Evolutionary conservation across 2,329 filamentous ascomycete genomes (phyloP).

Genomic region (Xylariaceae sp.): DNA sequence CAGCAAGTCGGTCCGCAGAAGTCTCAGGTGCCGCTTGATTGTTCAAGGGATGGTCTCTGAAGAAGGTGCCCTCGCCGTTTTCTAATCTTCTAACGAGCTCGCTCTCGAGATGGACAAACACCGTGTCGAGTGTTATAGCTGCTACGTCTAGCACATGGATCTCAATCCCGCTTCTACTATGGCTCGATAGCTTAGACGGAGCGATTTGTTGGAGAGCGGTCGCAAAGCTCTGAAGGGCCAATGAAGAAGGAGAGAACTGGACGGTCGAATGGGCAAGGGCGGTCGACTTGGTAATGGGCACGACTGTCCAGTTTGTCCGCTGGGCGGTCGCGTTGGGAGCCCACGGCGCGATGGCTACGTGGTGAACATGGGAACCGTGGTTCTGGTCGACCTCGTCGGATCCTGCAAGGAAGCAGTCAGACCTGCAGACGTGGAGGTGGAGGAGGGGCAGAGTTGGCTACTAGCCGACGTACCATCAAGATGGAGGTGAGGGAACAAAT

Average conservation of each 20-base stretch:
- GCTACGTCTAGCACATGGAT: constrained; percentile 76
- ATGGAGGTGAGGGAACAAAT: constrained; percentile 65
- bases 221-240: constrained; percentile 73
- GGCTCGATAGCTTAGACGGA: constrained; percentile 67
- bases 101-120: constrained; percentile 81
- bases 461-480: constrained; percentile 9
- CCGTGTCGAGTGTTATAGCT: constrained; percentile 72
- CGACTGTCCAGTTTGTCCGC: constrained; percentile 74
- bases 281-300: constrained; percentile 64
- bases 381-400: constrained; percentile 27
- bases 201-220: constrained; percentile 66
- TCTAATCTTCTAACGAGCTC: constrained; percentile 75
- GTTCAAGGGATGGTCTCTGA: constrained; percentile 50
- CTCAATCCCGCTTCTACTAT: constrained; percentile 73
- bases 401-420: constrained; percentile 20
- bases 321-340: constrained; percentile 52
- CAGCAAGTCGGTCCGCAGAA: constrained; percentile 54
- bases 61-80: constrained; percentile 77
- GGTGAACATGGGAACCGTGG: constrained; percentile 40
- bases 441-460: background rate
- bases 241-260: constrained; percentile 67
- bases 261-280: constrained; percentile 70
- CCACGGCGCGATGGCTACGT: constrained; percentile 73
- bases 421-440: background rate
- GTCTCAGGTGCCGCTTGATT: constrained; percentile 28